Base-by-base conservation (phyloP, 2,329 filamentous ascomycete species). In the Verticillium longisporum region DNA sequence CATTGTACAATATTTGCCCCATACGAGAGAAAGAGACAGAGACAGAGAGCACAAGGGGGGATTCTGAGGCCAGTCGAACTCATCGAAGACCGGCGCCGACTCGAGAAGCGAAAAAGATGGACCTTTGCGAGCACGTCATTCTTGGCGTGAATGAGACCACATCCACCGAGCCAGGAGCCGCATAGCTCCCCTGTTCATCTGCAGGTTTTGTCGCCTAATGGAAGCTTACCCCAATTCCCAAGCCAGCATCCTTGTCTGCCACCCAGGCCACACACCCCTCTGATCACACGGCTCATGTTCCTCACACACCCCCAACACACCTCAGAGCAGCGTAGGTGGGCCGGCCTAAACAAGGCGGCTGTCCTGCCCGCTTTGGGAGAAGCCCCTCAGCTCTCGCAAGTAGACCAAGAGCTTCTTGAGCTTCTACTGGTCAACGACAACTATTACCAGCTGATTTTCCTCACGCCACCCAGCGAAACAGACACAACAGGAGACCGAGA, bases 121-220 rank as follows among this genome's bases (percentile, higher is more conserved):
- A 31, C 21, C 56, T 31, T 31, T 26, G 5, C 32, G 56, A 58
- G 56, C 56, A 58, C 56, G 56, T 58, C 56, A 58, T 58, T 34
- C 56, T 50, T 58, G 56, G 56, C 56, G 56, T 33, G 37, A 21
- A 58, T 58, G 56, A 58, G 37, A 58, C 56, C 41, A 58, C 37
- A 31, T 33, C 37, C 26, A 45, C 56, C 26, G 34, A 37, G 55
- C 55, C 55, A 53, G 45, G 45, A 53, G 45, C 45, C 45, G 45
- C 45, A 53, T 53, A 53, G 45, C 45, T 53, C 45, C 45, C 45
- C 45, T 53, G 45, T 53, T 18, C 45, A 21, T 53, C n/a, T 53
- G 45, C 45, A 53, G 45, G 45, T 26, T 53, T 3, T 26, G n/a
- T 13, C 45, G 45, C 18, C 18, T 21, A 53, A n/a, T 26, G 5